Evolutionary conservation across 2,329 filamentous ascomycete genomes (phyloP).

Genomic region (Chaetomiaceae sp.): DNA sequence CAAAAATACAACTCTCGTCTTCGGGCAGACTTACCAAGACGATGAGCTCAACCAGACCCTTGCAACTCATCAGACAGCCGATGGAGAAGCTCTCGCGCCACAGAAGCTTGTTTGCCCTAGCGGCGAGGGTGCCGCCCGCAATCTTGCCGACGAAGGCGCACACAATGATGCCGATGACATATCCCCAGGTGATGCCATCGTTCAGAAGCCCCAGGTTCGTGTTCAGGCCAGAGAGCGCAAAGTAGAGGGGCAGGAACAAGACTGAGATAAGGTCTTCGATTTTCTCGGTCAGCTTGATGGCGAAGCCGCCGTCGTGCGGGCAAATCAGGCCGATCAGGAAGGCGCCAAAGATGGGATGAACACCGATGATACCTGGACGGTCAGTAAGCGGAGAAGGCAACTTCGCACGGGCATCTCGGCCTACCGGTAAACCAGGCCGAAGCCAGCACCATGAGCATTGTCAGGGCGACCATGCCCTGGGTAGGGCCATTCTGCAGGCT

Average conservation of each 20-base stretch:
- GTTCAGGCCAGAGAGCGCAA: slow-evolving; percentile 83
- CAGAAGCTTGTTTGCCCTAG: slow-evolving; percentile 68
- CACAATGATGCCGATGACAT: slow-evolving; percentile 76
- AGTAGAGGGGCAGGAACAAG: slow-evolving; percentile 85
- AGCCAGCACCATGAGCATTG: slow-evolving; percentile 69
- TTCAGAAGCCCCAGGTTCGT: slow-evolving; percentile 84
- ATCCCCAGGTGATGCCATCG: slow-evolving; percentile 79
- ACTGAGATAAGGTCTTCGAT: slow-evolving; percentile 85
- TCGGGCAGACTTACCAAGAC: slow-evolving; percentile 62
- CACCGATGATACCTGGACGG: slow-evolving; percentile 66
- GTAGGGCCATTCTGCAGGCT: slow-evolving; percentile 84
- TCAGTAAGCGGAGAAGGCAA: not conserved
- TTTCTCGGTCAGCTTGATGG: slow-evolving; percentile 88
- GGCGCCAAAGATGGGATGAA: slow-evolving; percentile 91
- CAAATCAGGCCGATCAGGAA: slow-evolving; percentile 88
- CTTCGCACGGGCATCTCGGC: not conserved
- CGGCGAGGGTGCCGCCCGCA: slow-evolving; percentile 73
- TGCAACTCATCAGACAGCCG: slow-evolving; percentile 91
- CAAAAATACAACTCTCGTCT: not conserved
- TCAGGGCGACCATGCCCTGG: slow-evolving; percentile 78
- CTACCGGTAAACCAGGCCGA: slow-evolving; percentile 74
- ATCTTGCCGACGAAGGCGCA: slow-evolving; percentile 86
- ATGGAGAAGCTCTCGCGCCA: slow-evolving; percentile 91
- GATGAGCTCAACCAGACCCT: slow-evolving; percentile 90
- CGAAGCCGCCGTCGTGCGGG: slow-evolving; percentile 83